phyloP scores from a whole-genome alignment of 1,284 basidiomycete species.

The Tilletiaria anomala region DNA sequence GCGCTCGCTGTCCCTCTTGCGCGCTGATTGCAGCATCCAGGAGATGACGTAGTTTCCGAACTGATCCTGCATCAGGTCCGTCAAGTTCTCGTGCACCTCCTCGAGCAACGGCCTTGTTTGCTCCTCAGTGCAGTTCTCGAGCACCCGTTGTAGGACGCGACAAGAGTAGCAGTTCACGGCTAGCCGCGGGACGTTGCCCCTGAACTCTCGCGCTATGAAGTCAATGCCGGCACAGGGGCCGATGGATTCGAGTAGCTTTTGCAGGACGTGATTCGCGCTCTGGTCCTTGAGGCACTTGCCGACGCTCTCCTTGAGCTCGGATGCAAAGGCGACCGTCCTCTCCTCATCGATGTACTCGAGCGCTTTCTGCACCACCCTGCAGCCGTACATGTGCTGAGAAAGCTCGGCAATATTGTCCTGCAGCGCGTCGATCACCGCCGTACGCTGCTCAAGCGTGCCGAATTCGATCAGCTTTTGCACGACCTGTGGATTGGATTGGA shows the following conservation, averaged over 20 bases:
- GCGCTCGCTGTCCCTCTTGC: no score
- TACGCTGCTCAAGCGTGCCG: slow-evolving; percentile 55
- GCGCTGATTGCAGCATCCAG: slow-evolving; percentile 73
- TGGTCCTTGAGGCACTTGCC: slow-evolving; percentile 43
- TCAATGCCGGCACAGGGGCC: slow-evolving; percentile 60
- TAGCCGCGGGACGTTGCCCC: slow-evolving; percentile 66
- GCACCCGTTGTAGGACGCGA: slow-evolving; percentile 80
- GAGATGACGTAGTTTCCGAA: slow-evolving; percentile 78
- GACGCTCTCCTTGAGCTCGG: slow-evolving; percentile 50
- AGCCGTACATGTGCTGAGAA: not conserved
- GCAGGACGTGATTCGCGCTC: slow-evolving; percentile 50
- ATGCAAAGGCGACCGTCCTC: slow-evolving; percentile 15
- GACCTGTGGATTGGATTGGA: slow-evolving; percentile 43
- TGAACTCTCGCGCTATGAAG: slow-evolving; percentile 60
- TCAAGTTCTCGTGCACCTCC: slow-evolving; percentile 60
- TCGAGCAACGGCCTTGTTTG: slow-evolving; percentile 64
- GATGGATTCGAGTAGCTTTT: slow-evolving; percentile 27
- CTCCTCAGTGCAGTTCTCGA: slow-evolving; percentile 52
- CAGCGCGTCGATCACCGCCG: slow-evolving; percentile 58
- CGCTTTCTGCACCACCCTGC: slow-evolving; percentile 36
- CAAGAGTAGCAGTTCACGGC: slow-evolving; percentile 88
- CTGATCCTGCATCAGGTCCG: slow-evolving; percentile 40
- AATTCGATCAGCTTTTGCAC: slow-evolving; percentile 90
- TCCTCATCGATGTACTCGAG: slow-evolving; percentile 46
- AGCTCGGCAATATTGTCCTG: slow-evolving; percentile 54